phyloP scores from a whole-genome alignment of 169 alveolate genomes.

The Pseudocohnilembus persalinus region DNA sequence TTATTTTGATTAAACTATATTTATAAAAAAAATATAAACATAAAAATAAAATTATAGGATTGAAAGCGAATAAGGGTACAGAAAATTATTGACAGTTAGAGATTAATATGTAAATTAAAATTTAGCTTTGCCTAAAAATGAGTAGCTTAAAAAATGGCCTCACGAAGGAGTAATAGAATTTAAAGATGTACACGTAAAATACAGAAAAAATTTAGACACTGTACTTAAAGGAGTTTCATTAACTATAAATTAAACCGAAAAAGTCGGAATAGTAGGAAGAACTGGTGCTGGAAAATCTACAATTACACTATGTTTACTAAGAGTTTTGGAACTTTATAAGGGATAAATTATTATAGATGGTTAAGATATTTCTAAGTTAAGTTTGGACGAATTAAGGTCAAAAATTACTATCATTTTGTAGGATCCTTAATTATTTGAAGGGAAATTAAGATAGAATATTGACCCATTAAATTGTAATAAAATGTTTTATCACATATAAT shows the following conservation, averaged over 20 bases:
- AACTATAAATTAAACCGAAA: conserved; percentile 61
- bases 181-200: conserved; percentile 47
- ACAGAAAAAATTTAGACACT: conserved; percentile 68
- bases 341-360: conserved; percentile 73
- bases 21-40: background rate
- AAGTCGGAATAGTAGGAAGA: conserved; percentile 83
- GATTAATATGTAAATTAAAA: background rate
- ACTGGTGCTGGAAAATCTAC: conserved; percentile 87
- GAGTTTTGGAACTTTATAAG: conserved; percentile 65
- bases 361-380: conserved; percentile 51
- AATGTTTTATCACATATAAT: too few relatives aligned
- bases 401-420: conserved; percentile 74
- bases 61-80: conserved; percentile 25
- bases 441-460: conserved; percentile 72
- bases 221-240: conserved; percentile 59
- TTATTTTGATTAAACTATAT: background rate
- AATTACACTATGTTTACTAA: conserved; percentile 58
- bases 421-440: conserved; percentile 79
- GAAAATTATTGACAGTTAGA: conserved; percentile 16
- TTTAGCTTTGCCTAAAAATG: conserved; percentile 1
- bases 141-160: conserved; percentile 51
- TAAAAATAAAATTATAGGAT: conserved; percentile 1
- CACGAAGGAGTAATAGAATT: conserved; percentile 60
- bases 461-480: conserved; percentile 62
- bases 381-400: conserved; percentile 58